Percentiles rank a stretch among this genome's conserved stretches.
These are phyloP conservation scores for Exophiala mesophila DNA, from an alignment of 2,329 filamentous ascomycete genomes.

Conservation along the genomic window DNA sequence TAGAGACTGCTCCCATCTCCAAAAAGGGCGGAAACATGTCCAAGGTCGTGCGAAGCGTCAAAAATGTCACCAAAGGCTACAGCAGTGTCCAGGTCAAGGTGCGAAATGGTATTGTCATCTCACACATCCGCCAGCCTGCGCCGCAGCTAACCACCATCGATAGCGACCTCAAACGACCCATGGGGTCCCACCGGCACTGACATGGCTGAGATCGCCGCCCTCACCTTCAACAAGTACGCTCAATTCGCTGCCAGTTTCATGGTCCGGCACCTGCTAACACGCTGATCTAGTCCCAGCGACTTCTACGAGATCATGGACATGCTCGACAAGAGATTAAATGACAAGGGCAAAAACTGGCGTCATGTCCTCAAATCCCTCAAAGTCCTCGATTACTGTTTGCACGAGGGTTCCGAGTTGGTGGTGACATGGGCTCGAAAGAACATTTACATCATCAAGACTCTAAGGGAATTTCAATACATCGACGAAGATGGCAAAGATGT, in stretches of 20 bases:
- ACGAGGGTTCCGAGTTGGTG: conserved; percentile 92
- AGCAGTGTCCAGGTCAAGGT: conserved; percentile 96
- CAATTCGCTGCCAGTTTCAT: not conserved
- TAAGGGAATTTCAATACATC: conserved; percentile 93
- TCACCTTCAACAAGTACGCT: conserved; percentile 90
- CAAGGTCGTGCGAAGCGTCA: conserved; percentile 93
- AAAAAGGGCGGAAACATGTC: conserved; percentile 60
- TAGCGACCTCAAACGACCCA: conserved; percentile 96
- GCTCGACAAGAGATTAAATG: conserved; percentile 96
- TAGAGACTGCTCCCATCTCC: conserved; percentile 18
- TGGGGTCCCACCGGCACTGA: conserved; percentile 97
- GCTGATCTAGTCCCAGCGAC: conserved; percentile 68
- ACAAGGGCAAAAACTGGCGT: conserved; percentile 99
- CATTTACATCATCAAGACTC: conserved; percentile 96
- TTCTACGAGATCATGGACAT: conserved; percentile 99
- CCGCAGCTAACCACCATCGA: conserved; percentile 8
- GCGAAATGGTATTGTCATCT: conserved; percentile 70
- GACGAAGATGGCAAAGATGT: conserved; percentile 95
- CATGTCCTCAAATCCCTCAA: conserved; percentile 97
- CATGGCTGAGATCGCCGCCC: conserved; percentile 96
- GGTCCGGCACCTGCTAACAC: conserved; percentile 11
- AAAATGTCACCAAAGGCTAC: conserved; percentile 99
- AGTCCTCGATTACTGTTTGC: conserved; percentile 94
- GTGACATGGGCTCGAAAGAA: conserved; percentile 98
- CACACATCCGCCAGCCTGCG: not conserved